Percentiles rank a stretch among this genome's conserved stretches.
Conservation (phyloP, 116 monocot genomes). For the Posidonia oceanica region DNA sequence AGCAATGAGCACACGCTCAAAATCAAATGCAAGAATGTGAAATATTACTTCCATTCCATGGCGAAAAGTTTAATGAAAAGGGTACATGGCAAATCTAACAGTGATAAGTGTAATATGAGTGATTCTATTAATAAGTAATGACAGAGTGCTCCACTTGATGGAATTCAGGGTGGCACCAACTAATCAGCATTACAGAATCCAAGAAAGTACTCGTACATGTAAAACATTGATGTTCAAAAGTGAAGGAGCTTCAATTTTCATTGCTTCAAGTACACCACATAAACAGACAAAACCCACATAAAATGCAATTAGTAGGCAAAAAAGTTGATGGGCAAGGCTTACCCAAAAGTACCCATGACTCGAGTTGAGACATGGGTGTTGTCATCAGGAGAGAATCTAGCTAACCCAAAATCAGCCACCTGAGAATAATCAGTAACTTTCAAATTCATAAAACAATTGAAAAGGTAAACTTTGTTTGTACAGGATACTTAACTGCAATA, state of each 20-base stretch:
- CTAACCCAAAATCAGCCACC: slow-evolving; percentile 94
- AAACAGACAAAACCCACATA: too few relatives aligned
- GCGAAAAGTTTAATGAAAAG: not conserved
- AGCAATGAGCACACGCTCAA: not conserved
- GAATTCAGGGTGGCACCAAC: not conserved
- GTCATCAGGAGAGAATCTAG: slow-evolving; percentile 50
- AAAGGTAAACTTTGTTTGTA: too few relatives aligned
- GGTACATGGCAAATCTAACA: not conserved
- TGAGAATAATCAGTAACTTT: slow-evolving; percentile 18
- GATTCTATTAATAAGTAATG: too few relatives aligned
- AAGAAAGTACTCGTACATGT: not conserved
- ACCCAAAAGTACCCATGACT: slow-evolving; percentile 93
- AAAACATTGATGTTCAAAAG: not conserved
- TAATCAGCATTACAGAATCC: not conserved
- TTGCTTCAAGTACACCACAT: too few relatives aligned
- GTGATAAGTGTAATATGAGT: too few relatives aligned
- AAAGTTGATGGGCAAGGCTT: slow-evolving; percentile 1
- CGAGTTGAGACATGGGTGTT: slow-evolving; percentile 81
- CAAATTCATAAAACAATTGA: not conserved
- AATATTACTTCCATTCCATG: not conserved
- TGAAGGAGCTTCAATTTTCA: not conserved
- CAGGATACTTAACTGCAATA: too few relatives aligned
- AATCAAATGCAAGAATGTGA: not conserved
- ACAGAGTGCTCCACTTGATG: not conserved
- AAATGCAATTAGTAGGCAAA: too few relatives aligned